These are phyloP conservation scores for Tetracladium setigerum DNA, from an alignment of 495 filamentous ascomycete genomes.

Conservation along the genomic window DNA sequence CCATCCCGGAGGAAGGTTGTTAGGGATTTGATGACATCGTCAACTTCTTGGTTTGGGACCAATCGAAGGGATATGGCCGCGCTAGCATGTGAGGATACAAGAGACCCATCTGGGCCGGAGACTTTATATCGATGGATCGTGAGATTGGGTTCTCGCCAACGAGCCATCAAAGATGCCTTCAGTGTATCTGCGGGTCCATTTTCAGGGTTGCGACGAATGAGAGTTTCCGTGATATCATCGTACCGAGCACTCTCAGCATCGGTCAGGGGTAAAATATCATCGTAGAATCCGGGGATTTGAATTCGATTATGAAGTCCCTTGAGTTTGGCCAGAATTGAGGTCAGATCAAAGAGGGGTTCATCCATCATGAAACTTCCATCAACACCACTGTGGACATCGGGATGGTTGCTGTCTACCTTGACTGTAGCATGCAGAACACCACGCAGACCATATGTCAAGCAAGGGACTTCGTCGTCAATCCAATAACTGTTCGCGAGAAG, in stretches of 20 bases:
- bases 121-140: constrained; percentile 92
- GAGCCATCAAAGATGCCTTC: constrained; percentile 74
- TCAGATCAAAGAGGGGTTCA: constrained; percentile 85
- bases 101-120: constrained; percentile 74
- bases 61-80: constrained; percentile 85
- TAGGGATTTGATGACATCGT: constrained; percentile 60
- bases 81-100: constrained; percentile 80
- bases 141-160: constrained; percentile 93
- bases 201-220: constrained; percentile 61
- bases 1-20: constrained; percentile 59
- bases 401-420: constrained; percentile 72
- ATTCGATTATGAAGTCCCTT: constrained; percentile 60
- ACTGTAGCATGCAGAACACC: constrained; percentile 94
- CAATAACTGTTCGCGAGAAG: constrained; percentile 95
- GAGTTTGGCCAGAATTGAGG: constrained; percentile 69
- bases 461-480: constrained; percentile 92
- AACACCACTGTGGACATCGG: constrained; percentile 91
- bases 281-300: constrained; percentile 71
- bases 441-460: constrained; percentile 87
- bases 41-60: constrained; percentile 83
- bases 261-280: constrained; percentile 69
- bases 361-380: constrained; percentile 84
- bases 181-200: constrained; percentile 59
- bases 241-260: constrained; percentile 74
- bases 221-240: constrained; percentile 67